Percentiles rank a stretch among this genome's conserved stretches.
Conservation (phyloP, 371 early-diverging fungal species). For the Mucor plumbeus region DNA sequence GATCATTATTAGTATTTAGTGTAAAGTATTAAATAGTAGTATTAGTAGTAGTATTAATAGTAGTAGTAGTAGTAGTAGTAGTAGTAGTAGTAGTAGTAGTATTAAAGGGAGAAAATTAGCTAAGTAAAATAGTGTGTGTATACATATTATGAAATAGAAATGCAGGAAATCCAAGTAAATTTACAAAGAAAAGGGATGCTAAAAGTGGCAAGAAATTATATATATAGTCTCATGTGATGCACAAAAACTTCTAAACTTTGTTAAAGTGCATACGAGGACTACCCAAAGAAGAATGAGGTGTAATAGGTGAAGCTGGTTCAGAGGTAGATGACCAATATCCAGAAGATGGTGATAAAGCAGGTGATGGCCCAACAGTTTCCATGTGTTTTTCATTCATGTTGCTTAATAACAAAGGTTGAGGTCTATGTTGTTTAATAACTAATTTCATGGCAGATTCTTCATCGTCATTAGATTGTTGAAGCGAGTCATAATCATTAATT, state of each 20-base stretch:
- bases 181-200: conserved; percentile 4
- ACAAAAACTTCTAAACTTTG: conserved; percentile 11
- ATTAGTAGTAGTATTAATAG: conserved; percentile 12
- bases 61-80: conserved; percentile 10
- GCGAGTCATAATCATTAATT: conserved; percentile 23
- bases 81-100: too few species aligned
- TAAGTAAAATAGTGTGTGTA: conserved; percentile 3
- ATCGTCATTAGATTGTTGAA: neutral
- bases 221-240: neutral
- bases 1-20: too few species aligned
- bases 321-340: conserved; percentile 34
- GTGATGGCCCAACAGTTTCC: neutral
- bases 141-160: conserved; percentile 10
- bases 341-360: conserved; percentile 23
- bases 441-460: conserved; percentile 9
- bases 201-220: conserved; percentile 6
- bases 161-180: conserved; percentile 15
- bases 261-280: conserved; percentile 15
- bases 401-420: conserved; percentile 14
- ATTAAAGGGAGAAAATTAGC: neutral
- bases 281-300: conserved; percentile 27
- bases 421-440: conserved; percentile 6
- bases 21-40: conserved; percentile 8
- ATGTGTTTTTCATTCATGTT: conserved; percentile 12
- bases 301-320: conserved; percentile 41